Evolutionary conservation across 2,329 filamentous ascomycete genomes (phyloP).

Genomic region (Talaromyces funiculosus): DNA sequence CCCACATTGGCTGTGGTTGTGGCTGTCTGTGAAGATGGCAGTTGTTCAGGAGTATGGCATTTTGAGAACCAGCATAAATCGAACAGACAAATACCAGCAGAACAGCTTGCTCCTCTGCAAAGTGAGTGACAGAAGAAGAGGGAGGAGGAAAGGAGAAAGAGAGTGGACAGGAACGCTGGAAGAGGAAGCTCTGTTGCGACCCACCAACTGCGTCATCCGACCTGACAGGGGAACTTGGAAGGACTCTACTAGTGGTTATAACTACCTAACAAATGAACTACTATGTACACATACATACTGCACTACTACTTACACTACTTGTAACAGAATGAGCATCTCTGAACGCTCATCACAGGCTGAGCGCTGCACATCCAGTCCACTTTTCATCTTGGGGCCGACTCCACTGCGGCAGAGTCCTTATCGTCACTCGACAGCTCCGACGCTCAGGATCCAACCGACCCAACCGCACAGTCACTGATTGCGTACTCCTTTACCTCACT

Average conservation of each 20-base stretch:
- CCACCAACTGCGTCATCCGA: slow-evolving; percentile 3
- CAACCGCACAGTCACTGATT: not conserved
- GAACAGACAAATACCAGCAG: not conserved
- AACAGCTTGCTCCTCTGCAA: not conserved
- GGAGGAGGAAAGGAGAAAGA: not conserved
- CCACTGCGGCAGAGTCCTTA: slow-evolving; percentile 6
- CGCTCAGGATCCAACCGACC: not conserved
- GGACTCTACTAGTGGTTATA: no score
- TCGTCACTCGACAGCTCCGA: not conserved
- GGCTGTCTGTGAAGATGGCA: not conserved
- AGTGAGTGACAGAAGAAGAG: not conserved
- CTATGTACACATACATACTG: not conserved
- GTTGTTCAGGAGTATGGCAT: slow-evolving; percentile 1
- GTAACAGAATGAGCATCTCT: not conserved
- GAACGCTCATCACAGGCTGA: not conserved
- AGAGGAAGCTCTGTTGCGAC: not conserved
- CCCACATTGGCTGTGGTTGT: slow-evolving; percentile 5
- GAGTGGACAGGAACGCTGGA: not conserved
- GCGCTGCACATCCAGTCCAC: slow-evolving; percentile 3
- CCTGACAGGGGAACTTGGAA: not conserved
- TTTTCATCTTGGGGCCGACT: slow-evolving; percentile 12
- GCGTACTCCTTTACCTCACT: not conserved
- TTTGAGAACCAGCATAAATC: not conserved
- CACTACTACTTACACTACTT: no score
- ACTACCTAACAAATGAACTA: no score